These are phyloP conservation scores for Trichosanthes cucumerina DNA, from an alignment of 306 rosid genomes.

Conservation along the genomic window DNA sequence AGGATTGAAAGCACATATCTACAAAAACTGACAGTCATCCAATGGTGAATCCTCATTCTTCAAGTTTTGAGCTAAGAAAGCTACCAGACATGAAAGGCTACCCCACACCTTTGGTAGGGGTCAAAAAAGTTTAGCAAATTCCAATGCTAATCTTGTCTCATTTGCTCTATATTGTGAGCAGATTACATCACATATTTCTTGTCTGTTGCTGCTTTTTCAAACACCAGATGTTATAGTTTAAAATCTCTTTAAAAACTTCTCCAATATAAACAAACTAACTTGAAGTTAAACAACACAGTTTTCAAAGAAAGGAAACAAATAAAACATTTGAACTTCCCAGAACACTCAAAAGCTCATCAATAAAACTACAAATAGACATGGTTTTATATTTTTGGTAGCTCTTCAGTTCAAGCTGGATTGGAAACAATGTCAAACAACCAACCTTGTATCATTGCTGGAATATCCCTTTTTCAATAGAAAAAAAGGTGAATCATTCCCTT, in stretches of 20 bases:
- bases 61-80: background rate
- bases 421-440: slow-evolving; percentile 3
- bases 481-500: background rate
- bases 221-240: background rate
- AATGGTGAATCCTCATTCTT: background rate
- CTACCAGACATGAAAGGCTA: background rate
- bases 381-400: background rate
- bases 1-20: background rate
- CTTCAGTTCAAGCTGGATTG: background rate
- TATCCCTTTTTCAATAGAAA: slow-evolving; percentile 1
- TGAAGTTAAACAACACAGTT: background rate
- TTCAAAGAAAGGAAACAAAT: background rate
- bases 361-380: background rate
- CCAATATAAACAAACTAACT: background rate
- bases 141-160: background rate
- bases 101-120: background rate
- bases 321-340: background rate
- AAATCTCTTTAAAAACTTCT: background rate
- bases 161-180: background rate
- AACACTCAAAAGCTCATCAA: background rate
- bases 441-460: slow-evolving; percentile 4
- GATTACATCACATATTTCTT: background rate
- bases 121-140: background rate
- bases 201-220: background rate
- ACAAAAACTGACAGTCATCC: background rate